These are phyloP conservation scores for Taiozyma sp. DNA, from an alignment of 1,139 yeast genomes.

Conservation along the genomic window DNA sequence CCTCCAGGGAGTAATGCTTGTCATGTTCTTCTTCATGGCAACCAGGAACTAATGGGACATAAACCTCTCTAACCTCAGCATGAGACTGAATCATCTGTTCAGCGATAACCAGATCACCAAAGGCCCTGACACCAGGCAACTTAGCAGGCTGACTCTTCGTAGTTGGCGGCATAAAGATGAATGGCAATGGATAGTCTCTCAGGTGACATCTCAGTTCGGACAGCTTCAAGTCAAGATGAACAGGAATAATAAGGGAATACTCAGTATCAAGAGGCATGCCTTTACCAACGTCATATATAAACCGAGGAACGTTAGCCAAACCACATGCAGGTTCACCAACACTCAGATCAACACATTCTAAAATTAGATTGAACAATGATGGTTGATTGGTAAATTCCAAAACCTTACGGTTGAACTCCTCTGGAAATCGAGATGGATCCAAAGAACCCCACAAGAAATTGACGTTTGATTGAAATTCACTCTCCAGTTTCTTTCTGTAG, in stretches of 20 bases:
- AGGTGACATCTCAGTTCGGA: conserved; percentile 55
- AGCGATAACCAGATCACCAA: conserved; percentile 51
- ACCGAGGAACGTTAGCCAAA: conserved; percentile 48
- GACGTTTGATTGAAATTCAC: conserved; percentile 49
- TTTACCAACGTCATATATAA: conserved; percentile 70
- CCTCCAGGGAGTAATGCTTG: conserved; percentile 50
- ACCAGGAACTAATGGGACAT: conserved; percentile 58
- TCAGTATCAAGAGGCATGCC: conserved; percentile 70
- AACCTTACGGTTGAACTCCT: conserved; percentile 45
- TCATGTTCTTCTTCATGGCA: conserved; percentile 33
- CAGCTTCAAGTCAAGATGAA: conserved; percentile 40
- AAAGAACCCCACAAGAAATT: conserved; percentile 46
- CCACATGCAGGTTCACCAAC: conserved; percentile 55
- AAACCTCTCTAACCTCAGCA: conserved; percentile 52
- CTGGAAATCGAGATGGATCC: conserved; percentile 38
- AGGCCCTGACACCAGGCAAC: conserved; percentile 30
- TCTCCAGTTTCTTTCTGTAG: conserved; percentile 37
- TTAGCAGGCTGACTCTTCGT: conserved; percentile 29
- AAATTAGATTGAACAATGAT: conserved; percentile 54
- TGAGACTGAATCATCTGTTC: conserved; percentile 44
- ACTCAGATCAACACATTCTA: conserved; percentile 53
- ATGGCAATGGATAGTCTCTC: conserved; percentile 62
- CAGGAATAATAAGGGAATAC: conserved; percentile 68
- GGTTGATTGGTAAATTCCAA: conserved; percentile 59
- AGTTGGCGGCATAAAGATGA: conserved; percentile 37